Evolutionary conservation across 441 rosid species (phyloP), one percentile per base, ranked within the genome.

Genomic region (Aquilaria agallochum): DNA sequence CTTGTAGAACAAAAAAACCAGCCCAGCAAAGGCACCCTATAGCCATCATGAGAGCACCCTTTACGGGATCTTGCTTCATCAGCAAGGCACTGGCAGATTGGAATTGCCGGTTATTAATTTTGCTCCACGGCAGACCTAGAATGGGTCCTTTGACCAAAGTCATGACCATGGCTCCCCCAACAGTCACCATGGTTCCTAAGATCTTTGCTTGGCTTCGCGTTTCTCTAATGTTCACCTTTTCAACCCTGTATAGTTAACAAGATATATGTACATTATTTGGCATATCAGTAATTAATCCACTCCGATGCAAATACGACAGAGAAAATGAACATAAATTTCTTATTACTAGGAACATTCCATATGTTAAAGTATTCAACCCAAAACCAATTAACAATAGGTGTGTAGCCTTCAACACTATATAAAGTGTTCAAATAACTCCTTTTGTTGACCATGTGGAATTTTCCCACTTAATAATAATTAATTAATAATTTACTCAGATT

Each of bases 101-200:
- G 33, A 63, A 60, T 40, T 27, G 66, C 15, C 49, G 62, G 62
- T 31, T 48, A 12, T 65, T 40, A 56, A 59, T 62, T 3, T 71
- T 72, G 31, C 77, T 68, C 93, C 93, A 84, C 11, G 93, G 93
- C 50, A 87, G 66, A 32, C 72, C 70, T 34, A 87, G 33, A 1
- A 80, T 58, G 9, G 88, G 79, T 45, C 88, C 90, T 66, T 77
- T 82, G 36, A 80, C 61, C 31, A 79, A 55, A 45, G 90, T 82
- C 90, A 87, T 87, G 20, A 84, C 55, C 88, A 82, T 84, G 45
- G 93, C 93, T 68, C 90, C 93, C 13, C 86, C 85, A 50, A 82
- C 78, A 20, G 87, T 79, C 46, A 87, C 83, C 42, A 82, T 9
- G 27, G 90, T 87, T 32, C 93, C 90, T 31, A 80, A 14, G 50